These are phyloP conservation scores for Dryadomyces quercivorus DNA, from an alignment of 2,329 filamentous ascomycete species.

Conservation along the genomic window DNA sequence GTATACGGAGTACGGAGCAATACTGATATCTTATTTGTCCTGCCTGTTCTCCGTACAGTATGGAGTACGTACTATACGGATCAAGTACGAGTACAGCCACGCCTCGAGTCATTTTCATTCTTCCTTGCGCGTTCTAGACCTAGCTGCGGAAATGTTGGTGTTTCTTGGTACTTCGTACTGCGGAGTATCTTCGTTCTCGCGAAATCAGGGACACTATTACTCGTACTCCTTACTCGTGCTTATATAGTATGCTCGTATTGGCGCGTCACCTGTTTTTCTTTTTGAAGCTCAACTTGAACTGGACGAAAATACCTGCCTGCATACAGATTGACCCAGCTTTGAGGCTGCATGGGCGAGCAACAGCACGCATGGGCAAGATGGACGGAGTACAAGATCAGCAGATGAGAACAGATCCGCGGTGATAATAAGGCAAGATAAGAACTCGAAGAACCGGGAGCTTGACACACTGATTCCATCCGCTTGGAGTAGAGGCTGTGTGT, in stretches of 20 bases:
- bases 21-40: too few relatives aligned
- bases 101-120: too few relatives aligned
- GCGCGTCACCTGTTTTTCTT: too few relatives aligned
- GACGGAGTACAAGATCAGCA: not conserved
- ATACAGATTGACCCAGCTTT: not conserved
- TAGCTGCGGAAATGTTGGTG: not conserved
- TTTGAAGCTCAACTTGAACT: too few relatives aligned
- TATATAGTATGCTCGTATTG: too few relatives aligned
- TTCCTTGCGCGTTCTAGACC: not conserved
- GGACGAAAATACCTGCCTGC: too few relatives aligned
- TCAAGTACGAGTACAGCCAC: too few relatives aligned
- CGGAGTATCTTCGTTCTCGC: too few relatives aligned
- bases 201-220: too few relatives aligned
- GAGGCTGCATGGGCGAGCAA: not conserved
- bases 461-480: not conserved
- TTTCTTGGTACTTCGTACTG: not conserved
- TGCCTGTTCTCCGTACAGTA: too few relatives aligned
- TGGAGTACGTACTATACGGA: too few relatives aligned
- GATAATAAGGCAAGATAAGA: not conserved
- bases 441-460: not conserved
- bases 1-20: too few relatives aligned
- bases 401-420: not conserved
- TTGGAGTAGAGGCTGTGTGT: not conserved
- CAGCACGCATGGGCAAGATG: not conserved
- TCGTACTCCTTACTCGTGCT: not conserved